Conservation (phyloP, 768 basidiomycete genomes). For the Pleurotus sapidus region DNA sequence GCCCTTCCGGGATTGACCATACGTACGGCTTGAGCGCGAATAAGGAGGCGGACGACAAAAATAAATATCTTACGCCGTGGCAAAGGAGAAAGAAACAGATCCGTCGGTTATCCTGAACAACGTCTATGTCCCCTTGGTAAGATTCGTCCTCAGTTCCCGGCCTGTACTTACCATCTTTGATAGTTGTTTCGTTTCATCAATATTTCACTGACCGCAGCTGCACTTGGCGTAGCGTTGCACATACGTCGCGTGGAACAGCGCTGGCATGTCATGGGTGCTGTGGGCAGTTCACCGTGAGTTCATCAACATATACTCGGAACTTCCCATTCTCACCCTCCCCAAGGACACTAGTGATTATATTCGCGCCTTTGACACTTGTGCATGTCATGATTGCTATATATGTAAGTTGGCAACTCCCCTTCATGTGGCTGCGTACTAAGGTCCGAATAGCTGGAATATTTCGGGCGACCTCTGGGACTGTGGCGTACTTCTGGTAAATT, state of each 20-base stretch:
- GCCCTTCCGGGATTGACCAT: background rate
- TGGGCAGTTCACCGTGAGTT: conserved; percentile 81
- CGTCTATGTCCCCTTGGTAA: conserved; percentile 75
- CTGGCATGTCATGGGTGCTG: conserved; percentile 55
- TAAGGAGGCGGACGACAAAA: conserved; percentile 21
- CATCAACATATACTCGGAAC: background rate
- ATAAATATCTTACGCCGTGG: conserved; percentile 27
- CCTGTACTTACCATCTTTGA: conserved; percentile 10
- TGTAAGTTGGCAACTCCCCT: conserved; percentile 39
- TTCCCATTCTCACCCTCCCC: background rate
- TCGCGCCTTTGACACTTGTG: conserved; percentile 76
- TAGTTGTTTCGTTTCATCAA: conserved; percentile 86
- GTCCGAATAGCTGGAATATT: conserved; percentile 76
- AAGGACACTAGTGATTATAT: conserved; percentile 82
- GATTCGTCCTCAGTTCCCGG: conserved; percentile 16
- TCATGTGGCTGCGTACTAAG: background rate
- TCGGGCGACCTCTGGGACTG: conserved; percentile 86
- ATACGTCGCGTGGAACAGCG: conserved; percentile 60
- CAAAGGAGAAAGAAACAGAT: conserved; percentile 42
- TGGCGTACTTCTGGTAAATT: conserved; percentile 89
- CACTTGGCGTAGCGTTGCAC: conserved; percentile 75
- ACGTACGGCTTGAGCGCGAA: conserved; percentile 26
- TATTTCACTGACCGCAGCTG: conserved; percentile 75
- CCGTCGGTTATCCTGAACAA: conserved; percentile 71
- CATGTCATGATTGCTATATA: conserved; percentile 88